Evolutionary conservation across 257 asterid genomes (phyloP), one percentile per base, ranked within the genome.

Genomic region (Hygrophila difformis): DNA sequence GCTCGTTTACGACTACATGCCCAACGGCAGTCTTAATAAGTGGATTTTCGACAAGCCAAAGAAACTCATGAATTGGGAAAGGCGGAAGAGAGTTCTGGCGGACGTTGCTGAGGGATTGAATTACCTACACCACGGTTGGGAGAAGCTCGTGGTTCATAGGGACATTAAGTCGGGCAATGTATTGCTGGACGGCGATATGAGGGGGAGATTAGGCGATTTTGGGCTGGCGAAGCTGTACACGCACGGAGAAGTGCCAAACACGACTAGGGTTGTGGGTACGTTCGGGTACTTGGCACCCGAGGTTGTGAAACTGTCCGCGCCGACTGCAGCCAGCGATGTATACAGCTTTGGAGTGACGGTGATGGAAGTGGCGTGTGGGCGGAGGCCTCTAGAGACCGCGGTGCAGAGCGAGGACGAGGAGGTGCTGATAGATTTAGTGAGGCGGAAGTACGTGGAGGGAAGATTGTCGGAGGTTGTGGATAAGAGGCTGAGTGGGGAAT

Each of bases 141-240:
- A 85, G 15, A 76, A 85, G 44, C 80, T 84, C 16, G 91, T 84
- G 12, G 79, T 84, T 18, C 95, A 84, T n/a, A 73, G 95, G 41
- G 95, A 84, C 47, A 78, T 84, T 18, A 84, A 84, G 61, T 81
- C 95, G 8, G 78, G 95, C 74, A 84, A 84, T 38, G 80, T 84
- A 10, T 62, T 84, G 61, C 57, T 84, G 14, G 95, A 84, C 33
- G 35, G 49, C 22, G 93, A 84, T 38, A 76, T 76, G 91, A 60
- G 91, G 36, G 95, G 84, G n/a, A 73, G 95, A 20, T 49, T 84
- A 51, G 93, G 95, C 1, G 95, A 81, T 61, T 84, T 84, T 52
- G 95, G 95, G 22, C 55, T 84, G 3, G 93, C 93, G 1, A 84
- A 81, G 65, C 45, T 84, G 59, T 78, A 84, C 39, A 59, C 82